These are phyloP conservation scores for Nyctanthes arbortristis DNA, from an alignment of 257 asterid genomes.

Conservation along the genomic window DNA sequence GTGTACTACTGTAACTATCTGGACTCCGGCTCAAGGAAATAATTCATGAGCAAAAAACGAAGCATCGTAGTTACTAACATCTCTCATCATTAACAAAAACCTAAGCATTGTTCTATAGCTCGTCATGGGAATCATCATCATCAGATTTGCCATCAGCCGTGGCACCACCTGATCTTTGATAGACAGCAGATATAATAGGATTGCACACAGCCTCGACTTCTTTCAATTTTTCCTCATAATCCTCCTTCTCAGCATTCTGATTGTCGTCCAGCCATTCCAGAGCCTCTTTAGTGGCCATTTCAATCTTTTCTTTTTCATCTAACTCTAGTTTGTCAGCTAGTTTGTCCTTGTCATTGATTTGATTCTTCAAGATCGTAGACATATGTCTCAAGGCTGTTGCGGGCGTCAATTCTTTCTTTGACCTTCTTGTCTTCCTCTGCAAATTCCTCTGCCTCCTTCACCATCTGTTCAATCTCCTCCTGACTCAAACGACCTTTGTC, in stretches of 20 bases:
- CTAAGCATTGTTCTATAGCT: constrained; percentile 44
- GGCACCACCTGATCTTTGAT: constrained; percentile 77
- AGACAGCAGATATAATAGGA: constrained; percentile 68
- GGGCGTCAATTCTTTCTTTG: constrained; percentile 55
- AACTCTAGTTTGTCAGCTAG: constrained; percentile 69
- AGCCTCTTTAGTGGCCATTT: constrained; percentile 70
- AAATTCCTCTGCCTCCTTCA: constrained; percentile 58
- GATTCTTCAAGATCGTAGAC: constrained; percentile 83
- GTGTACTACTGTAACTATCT: too few species aligned
- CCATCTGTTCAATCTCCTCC: constrained; percentile 61
- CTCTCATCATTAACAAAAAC: too few species aligned
- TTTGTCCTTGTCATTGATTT: constrained; percentile 78
- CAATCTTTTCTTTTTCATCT: constrained; percentile 76
- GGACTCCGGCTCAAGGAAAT: too few species aligned
- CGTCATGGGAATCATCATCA: constrained; percentile 63
- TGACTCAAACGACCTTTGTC: constrained; percentile 60
- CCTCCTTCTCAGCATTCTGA: constrained; percentile 79
- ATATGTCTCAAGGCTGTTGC: constrained; percentile 73
- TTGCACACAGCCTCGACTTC: constrained; percentile 81
- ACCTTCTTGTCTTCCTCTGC: constrained; percentile 61
- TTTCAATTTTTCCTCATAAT: constrained; percentile 72
- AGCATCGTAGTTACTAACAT: too few species aligned
- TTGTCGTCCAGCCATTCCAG: constrained; percentile 84
- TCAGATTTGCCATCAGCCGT: constrained; percentile 38
- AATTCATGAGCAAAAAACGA: too few species aligned